Evolutionary conservation across 768 basidiomycete genomes (phyloP), one percentile per base, ranked within the genome.

Genomic region (Phallus indusiatus): DNA sequence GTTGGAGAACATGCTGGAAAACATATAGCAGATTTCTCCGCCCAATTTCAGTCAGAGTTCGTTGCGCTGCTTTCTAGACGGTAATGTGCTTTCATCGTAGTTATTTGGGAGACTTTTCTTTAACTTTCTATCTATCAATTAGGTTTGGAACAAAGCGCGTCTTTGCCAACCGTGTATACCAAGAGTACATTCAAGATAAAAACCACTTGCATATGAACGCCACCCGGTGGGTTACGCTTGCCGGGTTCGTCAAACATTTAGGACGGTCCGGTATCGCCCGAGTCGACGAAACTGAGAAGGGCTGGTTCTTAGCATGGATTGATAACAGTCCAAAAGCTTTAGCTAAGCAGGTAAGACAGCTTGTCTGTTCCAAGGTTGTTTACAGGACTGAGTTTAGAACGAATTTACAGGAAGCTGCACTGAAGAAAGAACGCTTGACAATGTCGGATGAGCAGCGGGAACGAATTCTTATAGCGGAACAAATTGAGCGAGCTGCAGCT

Each of bases 201-300:
- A 69, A 75, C 48, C 96, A 98, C 71, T 76, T 96, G 33, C 96
- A 99, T 75, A 99, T 99, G 96, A 99, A 99, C 72, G 75, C 94
- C 6, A 98, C 96, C 14, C 85, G 91, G 53, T 99, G 95, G 94
- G 91, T 97, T 33, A 96, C 96, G 10, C 79, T 98, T 67, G 90
- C 91, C n/a, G 95, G 95, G 70, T 99, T 98, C 64, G 78, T 81
- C 64, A 94, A 95, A 72, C 83, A 93, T 66, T 78, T 99, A 28
- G 94, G 95, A 1, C 78, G 91, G 36, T 75, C 78, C 1, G 94
- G 96, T 35, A 77, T 96, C 57, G 90, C 87, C 4, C 82, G 90
- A 63, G 96, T 96, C 24, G 96, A 98, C 68, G 95, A 98, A 75
- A 97, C 93, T 49, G 96, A 98, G 74, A 96, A 99, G 75, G 96